A percentile compares a stretch with the other conserved stretches of the same genome.
Conservation (phyloP, 257 asterid genomes). For the Ocimum tenuiflorum region DNA sequence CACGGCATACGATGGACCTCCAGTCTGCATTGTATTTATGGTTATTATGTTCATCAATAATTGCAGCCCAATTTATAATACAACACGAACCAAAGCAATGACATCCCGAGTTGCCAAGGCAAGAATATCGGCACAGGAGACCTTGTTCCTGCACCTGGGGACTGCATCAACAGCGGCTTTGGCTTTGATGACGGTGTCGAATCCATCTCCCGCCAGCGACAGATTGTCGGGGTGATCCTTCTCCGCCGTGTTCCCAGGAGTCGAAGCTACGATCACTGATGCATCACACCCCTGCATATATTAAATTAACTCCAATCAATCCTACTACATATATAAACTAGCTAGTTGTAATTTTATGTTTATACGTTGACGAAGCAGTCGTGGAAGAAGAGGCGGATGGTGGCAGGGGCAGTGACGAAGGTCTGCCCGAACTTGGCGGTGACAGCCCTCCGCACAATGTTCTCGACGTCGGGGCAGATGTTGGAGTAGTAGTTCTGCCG, state of each 20-base stretch:
- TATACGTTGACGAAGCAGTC: constrained; percentile 73
- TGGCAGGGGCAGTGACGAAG: constrained; percentile 57
- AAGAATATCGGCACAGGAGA: constrained; percentile 91
- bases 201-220: constrained; percentile 96
- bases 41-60: not conserved
- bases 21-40: constrained; percentile 15
- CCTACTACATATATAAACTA: too few relatives aligned
- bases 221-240: constrained; percentile 77
- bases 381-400: constrained; percentile 75
- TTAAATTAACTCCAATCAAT: too few relatives aligned
- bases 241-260: constrained; percentile 56
- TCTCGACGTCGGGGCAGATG: constrained; percentile 67
- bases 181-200: constrained; percentile 78
- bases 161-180: constrained; percentile 69
- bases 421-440: constrained; percentile 52
- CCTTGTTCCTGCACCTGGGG: constrained; percentile 48
- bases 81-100: constrained; percentile 42
- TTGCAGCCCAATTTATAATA: too few relatives aligned
- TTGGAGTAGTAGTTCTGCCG: constrained; percentile 40
- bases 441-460: constrained; percentile 47
- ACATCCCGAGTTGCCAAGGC: constrained; percentile 80
- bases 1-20: constrained; percentile 71
- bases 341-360: too few relatives aligned
- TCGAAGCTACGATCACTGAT: constrained; percentile 56
- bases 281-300: constrained; percentile 77